Evolutionary conservation across 345 rosid species (phyloP).

Genomic region (Populus davidiana): DNA sequence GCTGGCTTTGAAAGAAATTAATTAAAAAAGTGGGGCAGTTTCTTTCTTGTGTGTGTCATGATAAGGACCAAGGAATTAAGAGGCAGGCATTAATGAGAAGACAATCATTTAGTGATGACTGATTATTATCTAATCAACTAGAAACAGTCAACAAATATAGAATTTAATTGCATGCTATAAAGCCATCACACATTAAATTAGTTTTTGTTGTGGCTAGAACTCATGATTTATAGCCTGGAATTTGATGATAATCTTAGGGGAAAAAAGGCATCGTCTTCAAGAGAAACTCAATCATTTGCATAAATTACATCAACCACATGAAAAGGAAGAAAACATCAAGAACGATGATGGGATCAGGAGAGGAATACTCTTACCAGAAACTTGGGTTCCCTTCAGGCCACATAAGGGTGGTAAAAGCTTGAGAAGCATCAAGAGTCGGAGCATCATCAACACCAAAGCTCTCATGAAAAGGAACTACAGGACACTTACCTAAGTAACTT

Average conservation of each 20-base stretch:
- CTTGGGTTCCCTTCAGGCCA: constrained; percentile 44
- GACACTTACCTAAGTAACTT: constrained; percentile 29
- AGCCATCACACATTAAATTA: neutral
- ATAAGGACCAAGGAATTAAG: neutral
- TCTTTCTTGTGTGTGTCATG: neutral
- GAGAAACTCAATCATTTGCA: too few species aligned
- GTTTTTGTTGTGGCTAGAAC: neutral
- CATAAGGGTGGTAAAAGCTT: constrained; percentile 39
- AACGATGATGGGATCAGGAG: neutral
- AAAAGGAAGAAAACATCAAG: neutral
- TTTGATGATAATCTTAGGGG: neutral
- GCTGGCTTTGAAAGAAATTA: constrained; percentile 2
- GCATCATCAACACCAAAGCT: constrained; percentile 44
- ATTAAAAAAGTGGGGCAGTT: neutral
- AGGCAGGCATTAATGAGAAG: neutral
- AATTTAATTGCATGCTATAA: neutral
- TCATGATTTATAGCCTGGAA: neutral
- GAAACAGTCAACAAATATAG: neutral
- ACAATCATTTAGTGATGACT: neutral
- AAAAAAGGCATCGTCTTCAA: neutral
- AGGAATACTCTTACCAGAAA: constrained; percentile 30
- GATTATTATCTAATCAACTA: neutral
- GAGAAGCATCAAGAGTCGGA: constrained; percentile 7
- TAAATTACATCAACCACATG: neutral
- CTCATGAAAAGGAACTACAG: constrained; percentile 31